Evolutionary conservation across 164 flowering plant genomes (phyloP), one percentile per base, ranked within the genome.

Genomic region (Umbilicus rupestris): DNA sequence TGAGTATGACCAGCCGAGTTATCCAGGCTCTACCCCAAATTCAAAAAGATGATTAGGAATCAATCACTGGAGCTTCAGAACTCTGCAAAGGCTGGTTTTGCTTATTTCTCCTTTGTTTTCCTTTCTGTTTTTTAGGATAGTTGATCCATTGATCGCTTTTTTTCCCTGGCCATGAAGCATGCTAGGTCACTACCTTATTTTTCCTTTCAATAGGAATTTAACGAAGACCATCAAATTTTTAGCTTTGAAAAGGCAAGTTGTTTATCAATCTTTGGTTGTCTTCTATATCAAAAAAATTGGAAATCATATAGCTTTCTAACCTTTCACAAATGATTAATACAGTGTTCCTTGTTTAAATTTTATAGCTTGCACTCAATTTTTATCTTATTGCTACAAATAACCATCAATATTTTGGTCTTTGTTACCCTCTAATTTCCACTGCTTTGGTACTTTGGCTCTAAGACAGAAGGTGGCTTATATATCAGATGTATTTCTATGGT

Each of bases 91-190:
- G 33, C 60, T 55, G 17, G 60, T 55, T 55, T 55, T 55, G 33
- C 31, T 26, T 15, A 55, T 55, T 55, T 3, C 60, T 29, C 35
- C 60, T 24, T 52, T 52, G 15, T 30, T 55, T 19, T 55, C 28
- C 57, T 7, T 50, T 24, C 16, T 22, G 14, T 28, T 29, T 28
- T 5, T 22, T 28, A 55, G 33, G 33, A 16, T 55, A 55, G 31
- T 55, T 55, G 60, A 55, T 55, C 60, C 60, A 28, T 26, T 55
- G 60, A 55, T 24, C 17, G 33, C 29, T 55, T 55, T 41, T 41
- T 14, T n/a, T 28, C 35, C 16, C 60, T 11, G 60, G 60, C 15
- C 33, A 55, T 55, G 17, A 26, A 12, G 60, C 60, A 55, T 55
- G 60, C 33, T 28, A 55, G 60, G 4, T 28, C 19, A 28, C 33